Base-by-base conservation (phyloP, 2,329 filamentous ascomycete species). In the Aureobasidium lini region DNA sequence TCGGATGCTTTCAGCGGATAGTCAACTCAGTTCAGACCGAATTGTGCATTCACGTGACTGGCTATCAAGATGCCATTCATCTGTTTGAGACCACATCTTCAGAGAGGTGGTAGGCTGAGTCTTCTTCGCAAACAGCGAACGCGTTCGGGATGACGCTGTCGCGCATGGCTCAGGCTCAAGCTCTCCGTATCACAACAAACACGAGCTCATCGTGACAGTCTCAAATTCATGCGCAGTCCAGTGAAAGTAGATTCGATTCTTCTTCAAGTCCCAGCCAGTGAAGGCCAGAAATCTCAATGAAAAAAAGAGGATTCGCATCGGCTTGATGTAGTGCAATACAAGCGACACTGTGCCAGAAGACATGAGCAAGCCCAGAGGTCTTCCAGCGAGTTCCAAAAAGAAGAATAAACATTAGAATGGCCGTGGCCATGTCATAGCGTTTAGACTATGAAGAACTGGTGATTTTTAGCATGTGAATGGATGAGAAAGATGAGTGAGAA, bases 401-500 rank as follows among this genome's bases (percentile, higher is more conserved):
- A 82, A 80, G 86, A 84, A 84, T 89, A 91, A 92, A 86, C 84
- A 79, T 81, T 82, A 83, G 80, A 79, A 78, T 79, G 79, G 47
- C 84, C 80, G 78, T 88, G 83, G 84, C 80, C 79, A 80, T 81
- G 82, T 90, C 89, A 87, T 87, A 92, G 88, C 88, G 86, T 90
- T 91, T 91, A 92, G 91, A 90, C 88, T 92, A 86, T 47, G 90
- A 90, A 91, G 88, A 92, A 91, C 87, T 43, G 40, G 40, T 8
- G 40, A 43, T 9, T 11, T 3, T 43, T 43, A 43, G 40, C 40
- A 11, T 36, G 34, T 36, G 34, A 9, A 13, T 9, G 34, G 13
- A 36, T 36, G 34, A 13, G 34, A 36, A 36, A 36, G 13, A 13
- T 23, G 23, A 23, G 23, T 23, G 34, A 9, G 34, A 13, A 4